Evolutionary conservation across 2,329 filamentous ascomycete species (phyloP).

Genomic region (Exophiala spinifera): DNA sequence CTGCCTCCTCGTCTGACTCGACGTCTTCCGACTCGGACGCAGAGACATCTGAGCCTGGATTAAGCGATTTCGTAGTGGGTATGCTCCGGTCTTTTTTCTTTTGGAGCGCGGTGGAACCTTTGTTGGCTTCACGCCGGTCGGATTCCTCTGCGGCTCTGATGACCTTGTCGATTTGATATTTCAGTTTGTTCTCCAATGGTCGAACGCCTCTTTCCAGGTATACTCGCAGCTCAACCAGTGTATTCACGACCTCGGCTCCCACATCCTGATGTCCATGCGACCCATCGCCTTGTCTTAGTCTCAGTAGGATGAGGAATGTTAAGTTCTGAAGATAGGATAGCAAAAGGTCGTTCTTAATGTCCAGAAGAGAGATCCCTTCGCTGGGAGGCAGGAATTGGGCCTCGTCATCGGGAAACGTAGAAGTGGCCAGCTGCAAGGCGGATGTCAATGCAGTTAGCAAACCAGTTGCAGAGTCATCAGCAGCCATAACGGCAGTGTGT

Average conservation of each 20-base stretch:
- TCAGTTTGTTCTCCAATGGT: constrained; percentile 82
- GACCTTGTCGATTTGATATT: constrained; percentile 95
- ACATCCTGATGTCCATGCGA: constrained; percentile 35
- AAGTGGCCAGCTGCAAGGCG: constrained; percentile 19
- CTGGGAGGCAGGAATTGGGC: constrained; percentile 68
- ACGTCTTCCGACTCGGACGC: constrained; percentile 40
- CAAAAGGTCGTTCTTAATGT: constrained; percentile 95
- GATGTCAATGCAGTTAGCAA: constrained; percentile 22
- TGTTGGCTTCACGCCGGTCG: constrained; percentile 46
- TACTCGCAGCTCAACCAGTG: constrained; percentile 85
- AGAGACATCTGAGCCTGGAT: constrained; percentile 37
- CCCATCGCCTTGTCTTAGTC: constrained; percentile 57
- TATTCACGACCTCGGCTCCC: constrained; percentile 70
- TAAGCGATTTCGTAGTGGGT: constrained; percentile 32
- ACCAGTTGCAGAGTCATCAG: constrained; percentile 11
- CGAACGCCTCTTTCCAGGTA: constrained; percentile 91
- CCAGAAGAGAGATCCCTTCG: constrained; percentile 88
- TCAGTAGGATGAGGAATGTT: constrained; percentile 79
- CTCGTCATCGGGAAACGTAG: constrained; percentile 37
- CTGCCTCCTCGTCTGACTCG: constrained; percentile 53
- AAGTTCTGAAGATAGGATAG: constrained; percentile 94
- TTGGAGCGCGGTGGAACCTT: constrained; percentile 25
- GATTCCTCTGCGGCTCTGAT: constrained; percentile 79
- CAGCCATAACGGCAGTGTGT: constrained; percentile 19
- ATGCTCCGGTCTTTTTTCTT: constrained; percentile 31